Base-by-base conservation (phyloP, 106 monocot genomes). In the Apostasia ramifera region DNA sequence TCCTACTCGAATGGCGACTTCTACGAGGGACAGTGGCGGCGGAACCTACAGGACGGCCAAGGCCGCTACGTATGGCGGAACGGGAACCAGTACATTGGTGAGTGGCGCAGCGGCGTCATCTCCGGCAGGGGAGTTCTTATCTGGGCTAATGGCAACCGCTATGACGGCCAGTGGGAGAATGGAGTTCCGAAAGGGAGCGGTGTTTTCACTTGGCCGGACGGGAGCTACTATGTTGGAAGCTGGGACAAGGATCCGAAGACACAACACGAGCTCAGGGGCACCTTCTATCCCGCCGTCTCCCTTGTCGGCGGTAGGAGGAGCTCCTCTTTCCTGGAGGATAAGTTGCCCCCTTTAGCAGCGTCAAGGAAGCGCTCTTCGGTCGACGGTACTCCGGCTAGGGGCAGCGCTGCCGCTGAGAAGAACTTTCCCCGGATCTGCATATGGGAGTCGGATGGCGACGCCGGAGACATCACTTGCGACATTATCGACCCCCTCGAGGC, bases 21-120 rank as follows among this genome's bases (percentile, higher is more conserved):
- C 68, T 89, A 89, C 69, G 89, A 89, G 46, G 85, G 89, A 1
- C 59, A 70, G 62, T 89, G 89, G 89, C 73, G 77, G 1, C 44
- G 66, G 4, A 68, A 74, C 41, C 57, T 79, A 5, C 88, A 71
- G 51, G 84, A 88, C 2, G 88, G 88, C 0, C 72, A 74, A 11
- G 88, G 84, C 4, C 58, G 76, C 5, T 88, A 88, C 68, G 61
- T 73, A 7, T 88, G 89, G 89, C 44, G 42, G 46, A 82, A 78
- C 44, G 85, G 85, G 44, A 77, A 75, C 66, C 70, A 82, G 74
- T 89, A 85, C 69, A 48, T 74, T 6, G 89, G 85, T 8, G 72
- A 82, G 55, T 89, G 89, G 89, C 70, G 70, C 9, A 51, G 37
- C 37, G 85, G 85, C 6, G 71, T 80, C 8, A 85, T 85, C 47